These are phyloP conservation scores for Colletotrichum australisinense DNA, from an alignment of 2,329 filamentous ascomycete genomes.

Conservation along the genomic window DNA sequence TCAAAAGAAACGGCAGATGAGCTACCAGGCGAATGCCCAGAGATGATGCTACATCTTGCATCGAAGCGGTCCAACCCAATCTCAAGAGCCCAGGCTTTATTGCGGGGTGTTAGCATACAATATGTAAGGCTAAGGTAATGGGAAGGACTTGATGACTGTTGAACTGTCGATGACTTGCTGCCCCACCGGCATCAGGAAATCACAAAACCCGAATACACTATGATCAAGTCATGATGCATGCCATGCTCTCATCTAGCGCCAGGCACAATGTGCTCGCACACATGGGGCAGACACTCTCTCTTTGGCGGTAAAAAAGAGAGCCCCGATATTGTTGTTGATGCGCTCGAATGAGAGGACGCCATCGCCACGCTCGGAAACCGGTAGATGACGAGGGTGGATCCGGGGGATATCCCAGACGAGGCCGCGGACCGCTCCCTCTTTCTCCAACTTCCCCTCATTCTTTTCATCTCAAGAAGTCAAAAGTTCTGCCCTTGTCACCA, in stretches of 20 bases:
- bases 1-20: not conserved
- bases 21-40: constrained; percentile 1
- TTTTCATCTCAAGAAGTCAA: not conserved
- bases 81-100: not conserved
- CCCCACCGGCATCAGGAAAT: no score
- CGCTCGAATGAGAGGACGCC: constrained; percentile 28
- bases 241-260: not conserved
- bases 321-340: constrained; percentile 23
- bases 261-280: not conserved
- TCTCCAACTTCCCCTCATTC: constrained; percentile 34
- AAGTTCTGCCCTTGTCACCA: not conserved
- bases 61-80: constrained; percentile 23
- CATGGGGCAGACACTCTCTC: not conserved
- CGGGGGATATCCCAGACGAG: constrained; percentile 23
- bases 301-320: constrained; percentile 13
- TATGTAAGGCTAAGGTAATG: not conserved
- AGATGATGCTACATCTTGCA: not conserved
- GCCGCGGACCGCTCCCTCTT: constrained; percentile 14
- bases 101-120: not conserved
- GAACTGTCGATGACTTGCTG: no score
- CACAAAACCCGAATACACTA: constrained; percentile 5
- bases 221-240: not conserved
- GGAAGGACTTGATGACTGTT: not conserved
- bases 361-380: constrained; percentile 1
- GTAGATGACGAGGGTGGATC: constrained; percentile 28